Base-by-base conservation (phyloP, 306 rosid species). In the Quercus aquifolioides region DNA sequence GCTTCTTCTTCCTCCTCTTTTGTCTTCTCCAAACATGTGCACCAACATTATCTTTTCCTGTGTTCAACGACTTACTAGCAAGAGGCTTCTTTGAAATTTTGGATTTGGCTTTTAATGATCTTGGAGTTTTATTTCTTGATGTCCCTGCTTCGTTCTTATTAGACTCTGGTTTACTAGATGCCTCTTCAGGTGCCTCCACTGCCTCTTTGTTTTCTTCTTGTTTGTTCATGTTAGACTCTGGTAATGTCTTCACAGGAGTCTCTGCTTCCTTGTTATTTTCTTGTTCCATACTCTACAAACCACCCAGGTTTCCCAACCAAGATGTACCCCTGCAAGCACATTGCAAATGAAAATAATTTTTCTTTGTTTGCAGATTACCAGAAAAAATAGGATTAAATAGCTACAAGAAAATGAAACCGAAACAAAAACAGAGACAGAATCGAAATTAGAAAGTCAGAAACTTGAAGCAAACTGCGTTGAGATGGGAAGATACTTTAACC, bases 11-110 rank as follows among this genome's bases (percentile, higher is more conserved):
- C 26, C 26, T 25, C 26, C 23, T 25, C 26, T 0, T 25, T 25
- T 25, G 1, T 25, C 26, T 25, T 25, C 26, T 25, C 26, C 26
- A 0, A 25, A 25, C 25, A 25, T 25, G 25, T 25, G 26, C 26
- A 25, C 26, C 26, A 25, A 25, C 26, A 25, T 25, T 25, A 25
- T 78, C 79, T 46, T 74, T 79, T 23, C 30, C 11, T 6, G 73
- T 55, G 58, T 83, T 86, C 69, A 38, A 55, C 35, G 70, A 59
- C 17, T 78, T 83, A 63, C 78, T 65, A 74, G 76, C 69, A 67
- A 41, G 71, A 74, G 91, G 70, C 76, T 84, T 92, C 91, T 91
- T 92, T 23, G 71, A 33, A 4, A 87, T 81, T 82, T 79, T 89
- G 65, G 83, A 21, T 76, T 86, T 91, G 19, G 83, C 91, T 87